Percentiles rank a stretch among this genome's conserved stretches.
These are phyloP conservation scores for Debaryomyces maramus DNA, from an alignment of 805 yeast genomes.

Conservation along the genomic window DNA sequence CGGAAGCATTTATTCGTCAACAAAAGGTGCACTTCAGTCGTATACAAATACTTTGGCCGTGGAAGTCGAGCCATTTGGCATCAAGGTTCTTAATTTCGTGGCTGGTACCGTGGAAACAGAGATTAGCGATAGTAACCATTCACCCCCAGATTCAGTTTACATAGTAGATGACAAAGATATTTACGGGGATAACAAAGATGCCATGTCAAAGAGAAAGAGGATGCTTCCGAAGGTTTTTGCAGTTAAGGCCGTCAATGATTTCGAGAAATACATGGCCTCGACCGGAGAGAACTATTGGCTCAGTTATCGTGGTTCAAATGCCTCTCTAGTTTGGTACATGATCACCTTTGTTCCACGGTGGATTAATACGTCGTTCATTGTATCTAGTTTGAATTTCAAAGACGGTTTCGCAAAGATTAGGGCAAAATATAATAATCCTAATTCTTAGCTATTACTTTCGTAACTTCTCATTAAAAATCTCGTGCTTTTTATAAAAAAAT, in stretches of 20 bases:
- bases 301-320: not conserved
- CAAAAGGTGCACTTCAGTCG: conserved; percentile 26
- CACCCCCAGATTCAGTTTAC: conserved; percentile 3
- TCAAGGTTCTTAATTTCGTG: conserved; percentile 17
- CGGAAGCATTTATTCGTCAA: conserved; percentile 31
- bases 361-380: not conserved
- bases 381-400: not conserved
- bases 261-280: not conserved
- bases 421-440: not conserved
- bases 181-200: not conserved
- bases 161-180: conserved; percentile 3
- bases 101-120: conserved; percentile 21
- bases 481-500: no score
- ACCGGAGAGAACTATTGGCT: not conserved
- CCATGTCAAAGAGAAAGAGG: not conserved
- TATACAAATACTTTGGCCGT: conserved; percentile 17
- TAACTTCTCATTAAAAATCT: no score
- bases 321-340: not conserved
- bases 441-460: no score
- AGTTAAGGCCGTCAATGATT: conserved; percentile 8
- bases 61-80: conserved; percentile 19
- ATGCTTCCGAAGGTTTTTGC: conserved; percentile 7
- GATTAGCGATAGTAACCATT: conserved; percentile 3
- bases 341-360: not conserved
- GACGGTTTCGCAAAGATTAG: not conserved